A percentile compares a stretch with the other conserved stretches of the same genome.
phyloP scores from a whole-genome alignment of 768 basidiomycete genomes.

The Xerocomellus chrysenteron region DNA sequence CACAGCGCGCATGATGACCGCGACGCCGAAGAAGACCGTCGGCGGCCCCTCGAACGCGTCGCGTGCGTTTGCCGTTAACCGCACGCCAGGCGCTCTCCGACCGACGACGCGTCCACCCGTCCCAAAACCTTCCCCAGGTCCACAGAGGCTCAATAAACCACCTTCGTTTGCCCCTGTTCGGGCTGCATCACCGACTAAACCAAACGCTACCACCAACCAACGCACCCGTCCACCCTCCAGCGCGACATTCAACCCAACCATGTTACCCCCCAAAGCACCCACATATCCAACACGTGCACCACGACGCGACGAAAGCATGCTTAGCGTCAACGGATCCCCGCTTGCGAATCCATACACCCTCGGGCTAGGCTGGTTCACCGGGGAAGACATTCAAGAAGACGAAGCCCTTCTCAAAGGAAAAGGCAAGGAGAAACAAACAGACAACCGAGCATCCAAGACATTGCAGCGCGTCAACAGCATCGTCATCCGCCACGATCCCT shows the following conservation, averaged over 20 bases:
- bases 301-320: constrained; percentile 72
- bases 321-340: constrained; percentile 82
- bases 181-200: constrained; percentile 57
- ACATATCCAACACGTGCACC: constrained; percentile 54
- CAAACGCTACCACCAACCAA: background rate
- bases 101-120: constrained; percentile 27
- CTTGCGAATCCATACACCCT: constrained; percentile 75
- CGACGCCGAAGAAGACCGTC: constrained; percentile 52
- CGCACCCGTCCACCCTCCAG: constrained; percentile 53
- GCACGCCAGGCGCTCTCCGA: constrained; percentile 43
- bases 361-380: constrained; percentile 58
- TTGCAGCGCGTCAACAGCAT: constrained; percentile 56
- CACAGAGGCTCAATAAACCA: constrained; percentile 32
- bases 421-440: constrained; percentile 26
- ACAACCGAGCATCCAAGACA: constrained; percentile 10
- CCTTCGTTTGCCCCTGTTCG: constrained; percentile 31
- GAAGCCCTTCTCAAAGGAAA: constrained; percentile 13
- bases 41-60: constrained; percentile 46
- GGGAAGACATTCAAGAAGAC: constrained; percentile 30
- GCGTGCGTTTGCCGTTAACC: constrained; percentile 40
- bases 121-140: constrained; percentile 35
- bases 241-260: constrained; percentile 68
- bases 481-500: constrained; percentile 58
- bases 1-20: constrained; percentile 44
- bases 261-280: constrained; percentile 46